Base-by-base conservation (phyloP, 2,329 filamentous ascomycete species). In the Arthrobotrys sphaeroides region DNA sequence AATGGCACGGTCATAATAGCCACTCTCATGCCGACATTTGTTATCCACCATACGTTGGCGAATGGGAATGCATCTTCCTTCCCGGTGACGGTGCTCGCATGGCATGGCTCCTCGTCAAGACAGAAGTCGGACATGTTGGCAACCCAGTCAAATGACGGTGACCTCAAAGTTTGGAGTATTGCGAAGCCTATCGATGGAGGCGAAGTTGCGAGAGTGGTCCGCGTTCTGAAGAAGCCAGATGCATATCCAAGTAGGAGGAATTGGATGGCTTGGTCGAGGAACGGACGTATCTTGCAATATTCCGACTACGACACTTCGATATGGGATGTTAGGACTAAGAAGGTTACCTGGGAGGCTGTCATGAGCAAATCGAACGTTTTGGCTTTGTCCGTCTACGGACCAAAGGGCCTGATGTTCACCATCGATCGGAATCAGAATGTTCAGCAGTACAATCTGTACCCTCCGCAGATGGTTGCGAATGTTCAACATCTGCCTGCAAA, bases 221-320 rank as follows among this genome's bases (percentile, higher is more conserved):
- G 95, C 77, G 90, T 96, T 26, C 84, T 99, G 55, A 94, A 92
- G 82, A 87, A 91, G 79, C 89, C 89, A 5, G 93, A 97, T 76
- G 89, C 89, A 78, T 89, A 87, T 78, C 84, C 88, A 33, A 84
- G 88, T 1, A 93, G 93, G 0, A 90, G 92, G 38, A 97, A 96
- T 81, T 99, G 95, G 95, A 94, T 97, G 86, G 91, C 90, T 18
- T 99, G 95, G 95, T 98, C 95, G 0, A 98, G 97, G 84, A 98
- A 97, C 84, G 95, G 95, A 40, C 91, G 94, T 78, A 93, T 99
- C 78, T 89, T 99, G 77, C 95, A 99, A 83, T 94, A 90, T 83
- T 91, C 92, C 3, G 93, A 97, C 83, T 93, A 94, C 66, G 91
- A 97, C 86, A 97, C 94, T 38, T 90, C 92, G 80, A 91, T 93